These are phyloP conservation scores for Xylariaceae sp. DNA, from an alignment of 2,329 filamentous ascomycete genomes.

Conservation along the genomic window DNA sequence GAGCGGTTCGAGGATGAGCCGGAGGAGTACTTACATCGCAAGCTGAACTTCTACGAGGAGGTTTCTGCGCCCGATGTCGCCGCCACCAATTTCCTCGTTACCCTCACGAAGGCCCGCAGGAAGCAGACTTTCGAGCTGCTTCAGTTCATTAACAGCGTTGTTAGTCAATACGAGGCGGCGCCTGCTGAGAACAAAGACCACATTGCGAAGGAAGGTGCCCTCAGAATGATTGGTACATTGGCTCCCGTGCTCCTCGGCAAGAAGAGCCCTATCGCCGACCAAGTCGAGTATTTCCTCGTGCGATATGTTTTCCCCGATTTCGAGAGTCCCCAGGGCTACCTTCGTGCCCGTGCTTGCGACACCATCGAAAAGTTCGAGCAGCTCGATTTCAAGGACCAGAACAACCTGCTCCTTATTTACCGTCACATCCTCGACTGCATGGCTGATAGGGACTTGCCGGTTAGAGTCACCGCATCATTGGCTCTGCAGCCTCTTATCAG, in stretches of 20 bases:
- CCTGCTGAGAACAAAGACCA: constrained; percentile 88
- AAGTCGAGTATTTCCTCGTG: constrained; percentile 97
- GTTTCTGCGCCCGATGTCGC: constrained; percentile 92
- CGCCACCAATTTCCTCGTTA: constrained; percentile 93
- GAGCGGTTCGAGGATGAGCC: constrained; percentile 93
- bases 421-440: constrained; percentile 95
- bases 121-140: constrained; percentile 95
- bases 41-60: constrained; percentile 97
- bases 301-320: constrained; percentile 98
- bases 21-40: constrained; percentile 93
- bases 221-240: constrained; percentile 94
- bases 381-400: constrained; percentile 91
- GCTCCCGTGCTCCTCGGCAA: constrained; percentile 92
- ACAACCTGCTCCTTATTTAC: constrained; percentile 95
- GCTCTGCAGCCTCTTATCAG: constrained; percentile 93
- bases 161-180: constrained; percentile 83
- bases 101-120: constrained; percentile 86
- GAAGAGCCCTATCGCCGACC: constrained; percentile 95
- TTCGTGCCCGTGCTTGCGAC: constrained; percentile 91
- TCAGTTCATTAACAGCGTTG: constrained; percentile 89
- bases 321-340: constrained; percentile 82
- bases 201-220: constrained; percentile 89
- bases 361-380: constrained; percentile 97
- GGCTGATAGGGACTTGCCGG: constrained; percentile 88
- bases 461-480: constrained; percentile 88